These are phyloP conservation scores for Beauveria bassiana DNA, from an alignment of 2,329 filamentous ascomycete species.

Conservation along the genomic window DNA sequence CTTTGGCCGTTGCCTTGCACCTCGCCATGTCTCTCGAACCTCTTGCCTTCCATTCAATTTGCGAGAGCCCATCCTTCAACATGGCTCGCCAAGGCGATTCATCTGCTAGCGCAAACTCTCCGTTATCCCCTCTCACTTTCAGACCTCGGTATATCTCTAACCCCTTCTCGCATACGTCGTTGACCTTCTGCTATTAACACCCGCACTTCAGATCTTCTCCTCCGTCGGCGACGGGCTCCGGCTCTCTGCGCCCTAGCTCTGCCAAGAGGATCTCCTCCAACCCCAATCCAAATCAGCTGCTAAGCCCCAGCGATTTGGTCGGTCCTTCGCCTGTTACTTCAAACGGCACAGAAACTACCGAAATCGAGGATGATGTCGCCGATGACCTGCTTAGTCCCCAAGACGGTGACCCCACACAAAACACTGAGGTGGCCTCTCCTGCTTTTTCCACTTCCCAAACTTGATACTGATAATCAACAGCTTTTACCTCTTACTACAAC, in stretches of 20 bases:
- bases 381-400: constrained; percentile 46
- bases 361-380: constrained; percentile 70
- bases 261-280: constrained; percentile 40
- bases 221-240: constrained; percentile 32
- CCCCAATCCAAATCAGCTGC: constrained; percentile 48
- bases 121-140: constrained; percentile 40
- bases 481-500: constrained; percentile 48
- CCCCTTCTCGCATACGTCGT: not conserved
- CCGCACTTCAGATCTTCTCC: constrained; percentile 25
- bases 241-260: constrained; percentile 44
- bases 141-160: constrained; percentile 39
- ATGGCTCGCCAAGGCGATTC: constrained; percentile 3
- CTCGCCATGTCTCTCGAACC: constrained; percentile 2
- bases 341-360: constrained; percentile 73
- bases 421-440: constrained; percentile 29
- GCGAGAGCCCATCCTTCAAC: not conserved
- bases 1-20: not conserved
- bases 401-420: constrained; percentile 15
- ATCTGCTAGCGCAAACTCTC: not conserved
- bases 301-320: constrained; percentile 61
- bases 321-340: constrained; percentile 81
- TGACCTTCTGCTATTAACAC: not conserved
- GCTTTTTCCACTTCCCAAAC: too few relatives aligned
- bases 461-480: constrained; percentile 23
- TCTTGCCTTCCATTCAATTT: not conserved